These are phyloP conservation scores for Blastocystis sp. DNA, from an alignment of 352 stramenopile genomes.

Conservation along the genomic window DNA sequence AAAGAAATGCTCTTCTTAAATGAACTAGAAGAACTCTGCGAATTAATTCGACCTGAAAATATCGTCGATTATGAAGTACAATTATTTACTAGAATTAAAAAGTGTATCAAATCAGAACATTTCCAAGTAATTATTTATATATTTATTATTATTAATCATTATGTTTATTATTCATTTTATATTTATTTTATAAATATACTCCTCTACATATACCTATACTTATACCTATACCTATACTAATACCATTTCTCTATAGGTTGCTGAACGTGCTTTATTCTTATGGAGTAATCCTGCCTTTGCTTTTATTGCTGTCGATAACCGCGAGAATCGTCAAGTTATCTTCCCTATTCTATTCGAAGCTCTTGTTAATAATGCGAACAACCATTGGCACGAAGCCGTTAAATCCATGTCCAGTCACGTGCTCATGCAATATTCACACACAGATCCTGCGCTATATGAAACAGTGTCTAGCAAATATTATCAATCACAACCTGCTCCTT, in stretches of 20 bases:
- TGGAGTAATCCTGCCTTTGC: constrained; percentile 96
- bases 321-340: constrained; percentile 71
- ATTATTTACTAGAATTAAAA: constrained; percentile 41
- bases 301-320: constrained; percentile 72
- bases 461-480: too few species aligned
- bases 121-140: constrained; percentile 50
- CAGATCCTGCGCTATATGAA: too few species aligned
- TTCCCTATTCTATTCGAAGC: constrained; percentile 77
- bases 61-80: constrained; percentile 40
- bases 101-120: constrained; percentile 44
- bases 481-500: too few species aligned
- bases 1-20: constrained; percentile 79
- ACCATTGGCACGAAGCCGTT: too few species aligned
- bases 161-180: too few species aligned
- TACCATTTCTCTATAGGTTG: constrained; percentile 46
- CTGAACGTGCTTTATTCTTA: constrained; percentile 82
- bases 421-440: too few species aligned
- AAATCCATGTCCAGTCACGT: too few species aligned
- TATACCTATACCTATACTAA: constrained; percentile 47
- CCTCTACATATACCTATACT: constrained; percentile 78
- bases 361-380: constrained; percentile 60
- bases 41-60: constrained; percentile 68
- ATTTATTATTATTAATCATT: too few species aligned
- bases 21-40: constrained; percentile 91
- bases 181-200: constrained; percentile 61